These are phyloP conservation scores for Fusarium algeriense DNA, from an alignment of 2,329 filamentous ascomycete species.

Conservation along the genomic window DNA sequence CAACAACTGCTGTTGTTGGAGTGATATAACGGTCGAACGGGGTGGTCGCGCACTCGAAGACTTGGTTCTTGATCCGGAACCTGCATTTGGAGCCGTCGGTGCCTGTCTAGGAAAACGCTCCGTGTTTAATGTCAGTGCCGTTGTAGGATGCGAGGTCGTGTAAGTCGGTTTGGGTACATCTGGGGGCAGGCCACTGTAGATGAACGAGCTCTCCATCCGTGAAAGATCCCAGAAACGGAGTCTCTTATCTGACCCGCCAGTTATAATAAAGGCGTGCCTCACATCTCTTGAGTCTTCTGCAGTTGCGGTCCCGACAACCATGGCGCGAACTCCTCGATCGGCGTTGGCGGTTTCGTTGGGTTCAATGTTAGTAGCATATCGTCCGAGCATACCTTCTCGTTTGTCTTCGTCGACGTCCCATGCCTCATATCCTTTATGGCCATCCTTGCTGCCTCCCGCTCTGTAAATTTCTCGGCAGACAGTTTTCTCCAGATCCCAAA, in stretches of 20 bases:
- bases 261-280: constrained; percentile 85
- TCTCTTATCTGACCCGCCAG: constrained; percentile 89
- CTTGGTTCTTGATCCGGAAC: constrained; percentile 50
- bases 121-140: constrained; percentile 73
- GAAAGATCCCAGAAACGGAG: constrained; percentile 94
- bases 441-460: constrained; percentile 71
- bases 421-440: constrained; percentile 77
- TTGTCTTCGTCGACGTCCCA: constrained; percentile 93
- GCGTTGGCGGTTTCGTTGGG: constrained; percentile 65
- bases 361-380: constrained; percentile 83
- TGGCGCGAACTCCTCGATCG: constrained; percentile 79
- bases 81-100: constrained; percentile 49
- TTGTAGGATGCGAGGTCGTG: constrained; percentile 70
- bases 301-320: constrained; percentile 80
- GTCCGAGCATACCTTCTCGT: constrained; percentile 85
- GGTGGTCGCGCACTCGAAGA: constrained; percentile 62
- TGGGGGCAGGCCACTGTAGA: constrained; percentile 81
- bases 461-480: constrained; percentile 91
- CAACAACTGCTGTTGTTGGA: constrained; percentile 88
- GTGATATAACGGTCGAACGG: constrained; percentile 85
- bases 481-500: constrained; percentile 95
- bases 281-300: constrained; percentile 76
- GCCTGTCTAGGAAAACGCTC: constrained; percentile 67
- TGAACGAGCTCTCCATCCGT: constrained; percentile 79
- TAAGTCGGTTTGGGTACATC: constrained; percentile 83